A percentile compares a stretch with the other conserved stretches of the same genome.
Evolutionary conservation across 2,329 filamentous ascomycete species (phyloP).

Genomic region (Bipolaris victoriae): DNA sequence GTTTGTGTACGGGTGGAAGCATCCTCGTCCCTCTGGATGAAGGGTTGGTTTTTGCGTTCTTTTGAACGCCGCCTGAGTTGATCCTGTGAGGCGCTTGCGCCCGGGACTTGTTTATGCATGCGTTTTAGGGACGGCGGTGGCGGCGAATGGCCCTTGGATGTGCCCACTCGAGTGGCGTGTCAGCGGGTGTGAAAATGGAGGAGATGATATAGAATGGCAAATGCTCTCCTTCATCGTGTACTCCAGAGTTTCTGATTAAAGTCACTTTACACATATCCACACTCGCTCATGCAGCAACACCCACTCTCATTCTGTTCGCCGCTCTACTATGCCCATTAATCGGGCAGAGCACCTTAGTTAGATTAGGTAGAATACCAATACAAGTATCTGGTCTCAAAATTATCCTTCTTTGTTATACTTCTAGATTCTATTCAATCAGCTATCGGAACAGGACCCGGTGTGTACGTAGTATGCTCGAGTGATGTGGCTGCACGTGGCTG

Average conservation of each 20-base stretch:
- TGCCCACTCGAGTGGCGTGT: conserved; percentile 21
- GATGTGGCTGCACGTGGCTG: conserved; percentile 23
- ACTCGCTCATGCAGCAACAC: conserved; percentile 24
- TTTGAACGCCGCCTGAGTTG: conserved; percentile 39
- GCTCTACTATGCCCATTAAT: conserved; percentile 18
- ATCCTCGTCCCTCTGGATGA: conserved; percentile 49
- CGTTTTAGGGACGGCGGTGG: conserved; percentile 17
- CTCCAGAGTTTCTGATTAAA: conserved; percentile 12
- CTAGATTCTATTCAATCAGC: neutral
- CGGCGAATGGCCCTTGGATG: conserved; percentile 19
- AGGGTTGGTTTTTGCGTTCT: conserved; percentile 48
- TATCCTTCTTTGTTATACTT: neutral
- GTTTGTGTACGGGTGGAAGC: conserved; percentile 44
- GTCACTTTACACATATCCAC: conserved; percentile 5
- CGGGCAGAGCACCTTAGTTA: conserved; percentile 20
- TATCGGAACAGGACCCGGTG: neutral
- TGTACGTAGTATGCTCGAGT: neutral
- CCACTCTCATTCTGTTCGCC: conserved; percentile 20
- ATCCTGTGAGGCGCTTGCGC: conserved; percentile 42
- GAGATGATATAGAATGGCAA: conserved; percentile 35
- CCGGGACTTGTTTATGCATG: conserved; percentile 30
- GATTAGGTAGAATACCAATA: conserved; percentile 20
- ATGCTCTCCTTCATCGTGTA: conserved; percentile 24
- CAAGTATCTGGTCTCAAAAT: conserved; percentile 6
- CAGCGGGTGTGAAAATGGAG: conserved; percentile 25